Evolutionary conservation across 148 eudicot species (phyloP).

Genomic region (Cornus controversa): DNA sequence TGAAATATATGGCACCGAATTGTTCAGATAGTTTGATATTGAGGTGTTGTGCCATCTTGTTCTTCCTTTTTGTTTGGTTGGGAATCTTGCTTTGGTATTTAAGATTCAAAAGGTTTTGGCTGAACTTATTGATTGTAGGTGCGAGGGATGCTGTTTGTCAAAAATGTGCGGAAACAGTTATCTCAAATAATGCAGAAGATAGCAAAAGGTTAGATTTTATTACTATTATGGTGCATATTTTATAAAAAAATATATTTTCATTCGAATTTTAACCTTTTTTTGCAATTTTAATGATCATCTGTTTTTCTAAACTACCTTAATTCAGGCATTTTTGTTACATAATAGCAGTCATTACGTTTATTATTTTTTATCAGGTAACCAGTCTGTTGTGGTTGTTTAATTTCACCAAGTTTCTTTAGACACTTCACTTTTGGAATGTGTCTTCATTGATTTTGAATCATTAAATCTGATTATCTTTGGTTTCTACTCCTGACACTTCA

Average conservation of each 20-base stretch:
- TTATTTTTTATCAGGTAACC: background rate
- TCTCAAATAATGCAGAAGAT: slow-evolving; percentile 89
- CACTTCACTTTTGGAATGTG: background rate
- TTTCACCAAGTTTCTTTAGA: background rate
- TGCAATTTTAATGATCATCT: background rate
- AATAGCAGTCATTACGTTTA: background rate
- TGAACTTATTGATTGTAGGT: slow-evolving; percentile 33
- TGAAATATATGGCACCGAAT: background rate
- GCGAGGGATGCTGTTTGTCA: slow-evolving; percentile 94
- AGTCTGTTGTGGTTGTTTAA: background rate
- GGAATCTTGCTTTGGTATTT: background rate
- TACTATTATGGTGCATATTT: background rate
- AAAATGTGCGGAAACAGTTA: slow-evolving; percentile 87
- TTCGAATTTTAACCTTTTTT: background rate
- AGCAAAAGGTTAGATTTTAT: slow-evolving; percentile 55
- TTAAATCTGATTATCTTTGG: no score
- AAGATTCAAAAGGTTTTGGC: background rate
- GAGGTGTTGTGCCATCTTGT: background rate
- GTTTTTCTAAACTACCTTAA: background rate
- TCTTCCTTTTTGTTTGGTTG: background rate
- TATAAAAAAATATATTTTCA: background rate
- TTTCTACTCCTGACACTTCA: no score
- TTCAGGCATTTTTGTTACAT: background rate
- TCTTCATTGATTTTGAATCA: background rate
- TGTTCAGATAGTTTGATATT: background rate